Conservation (phyloP, 2,329 filamentous ascomycete species). For the Cladorrhinum sp. region DNA sequence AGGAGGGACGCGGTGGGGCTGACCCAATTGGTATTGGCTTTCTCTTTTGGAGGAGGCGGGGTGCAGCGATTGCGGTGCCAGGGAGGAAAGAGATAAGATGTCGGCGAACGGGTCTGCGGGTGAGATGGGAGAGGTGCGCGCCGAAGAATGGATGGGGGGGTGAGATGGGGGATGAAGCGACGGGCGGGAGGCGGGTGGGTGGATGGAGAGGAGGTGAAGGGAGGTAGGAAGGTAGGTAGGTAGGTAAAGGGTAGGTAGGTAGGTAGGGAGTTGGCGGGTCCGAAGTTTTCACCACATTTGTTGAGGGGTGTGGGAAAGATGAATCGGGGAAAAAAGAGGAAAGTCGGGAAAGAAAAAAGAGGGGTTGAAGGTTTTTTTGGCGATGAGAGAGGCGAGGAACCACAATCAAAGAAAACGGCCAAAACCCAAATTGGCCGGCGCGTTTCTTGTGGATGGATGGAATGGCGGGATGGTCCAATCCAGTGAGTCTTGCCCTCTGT, state of each 20-base stretch:
- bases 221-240: slow-evolving; percentile 10
- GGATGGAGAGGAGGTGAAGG: slow-evolving; percentile 12
- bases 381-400: slow-evolving; percentile 15
- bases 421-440: slow-evolving; percentile 11
- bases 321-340: slow-evolving; percentile 15
- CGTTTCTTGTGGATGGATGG: not conserved
- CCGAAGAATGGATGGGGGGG: not conserved
- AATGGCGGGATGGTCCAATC: not conserved
- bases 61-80: slow-evolving; percentile 13
- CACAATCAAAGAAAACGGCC: slow-evolving; percentile 17
- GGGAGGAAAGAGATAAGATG: slow-evolving; percentile 13
- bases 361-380: slow-evolving; percentile 23
- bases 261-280: slow-evolving; percentile 7
- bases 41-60: slow-evolving; percentile 12
- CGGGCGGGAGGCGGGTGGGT: slow-evolving; percentile 9
- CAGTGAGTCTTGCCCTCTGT: slow-evolving; percentile 1
- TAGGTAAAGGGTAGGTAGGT: slow-evolving; percentile 9
- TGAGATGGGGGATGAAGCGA: slow-evolving; percentile 10
- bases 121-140: not conserved
- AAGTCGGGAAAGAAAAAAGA: slow-evolving; percentile 25
- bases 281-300: slow-evolving; percentile 1
- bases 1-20: slow-evolving; percentile 23
- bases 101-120: not conserved
- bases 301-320: slow-evolving; percentile 3
- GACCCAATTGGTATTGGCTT: slow-evolving; percentile 22